Percentiles rank a stretch among this genome's conserved stretches.
Evolutionary conservation across 2,329 filamentous ascomycete genomes (phyloP).

Genomic region (Paracoccidioides lutzii): DNA sequence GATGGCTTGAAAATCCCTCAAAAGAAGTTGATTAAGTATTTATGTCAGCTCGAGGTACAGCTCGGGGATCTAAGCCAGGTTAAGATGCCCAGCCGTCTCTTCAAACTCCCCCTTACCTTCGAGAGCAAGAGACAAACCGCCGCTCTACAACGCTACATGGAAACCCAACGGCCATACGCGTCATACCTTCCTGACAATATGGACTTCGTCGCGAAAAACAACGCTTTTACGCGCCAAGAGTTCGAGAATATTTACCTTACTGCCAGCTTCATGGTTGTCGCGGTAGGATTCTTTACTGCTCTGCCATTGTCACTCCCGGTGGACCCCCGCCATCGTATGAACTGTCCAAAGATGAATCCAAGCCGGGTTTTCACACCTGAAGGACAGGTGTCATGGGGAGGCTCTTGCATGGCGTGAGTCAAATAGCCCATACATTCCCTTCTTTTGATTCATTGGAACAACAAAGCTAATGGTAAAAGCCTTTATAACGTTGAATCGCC

Average conservation of each 20-base stretch:
- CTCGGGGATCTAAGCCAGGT: constrained; percentile 29
- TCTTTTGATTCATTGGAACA: neutral
- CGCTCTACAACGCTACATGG: constrained; percentile 48
- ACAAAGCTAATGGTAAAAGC: constrained; percentile 11
- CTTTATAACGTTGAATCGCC: constrained; percentile 46
- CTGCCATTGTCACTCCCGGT: constrained; percentile 41
- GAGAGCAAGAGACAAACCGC: constrained; percentile 29
- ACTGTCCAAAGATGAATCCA: constrained; percentile 45
- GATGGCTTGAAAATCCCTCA: constrained; percentile 30
- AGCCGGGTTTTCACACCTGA: constrained; percentile 44
- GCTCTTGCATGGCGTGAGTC: constrained; percentile 36
- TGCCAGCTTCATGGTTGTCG: constrained; percentile 39
- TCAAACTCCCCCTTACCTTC: constrained; percentile 35
- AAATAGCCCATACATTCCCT: neutral
- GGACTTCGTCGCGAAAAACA: constrained; percentile 44
- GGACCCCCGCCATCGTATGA: constrained; percentile 42
- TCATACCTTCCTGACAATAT: constrained; percentile 52
- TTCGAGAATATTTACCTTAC: constrained; percentile 40
- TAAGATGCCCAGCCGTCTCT: constrained; percentile 33
- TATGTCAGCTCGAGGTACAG: constrained; percentile 26
- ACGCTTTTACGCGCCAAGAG: constrained; percentile 38
- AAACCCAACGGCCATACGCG: constrained; percentile 48
- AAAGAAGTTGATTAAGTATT: constrained; percentile 23
- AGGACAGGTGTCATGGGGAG: constrained; percentile 44
- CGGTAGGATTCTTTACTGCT: constrained; percentile 44